Percentiles rank a stretch among this genome's conserved stretches.
Conservation (phyloP, 305 asterid species). For the Euphrasia arctica region DNA sequence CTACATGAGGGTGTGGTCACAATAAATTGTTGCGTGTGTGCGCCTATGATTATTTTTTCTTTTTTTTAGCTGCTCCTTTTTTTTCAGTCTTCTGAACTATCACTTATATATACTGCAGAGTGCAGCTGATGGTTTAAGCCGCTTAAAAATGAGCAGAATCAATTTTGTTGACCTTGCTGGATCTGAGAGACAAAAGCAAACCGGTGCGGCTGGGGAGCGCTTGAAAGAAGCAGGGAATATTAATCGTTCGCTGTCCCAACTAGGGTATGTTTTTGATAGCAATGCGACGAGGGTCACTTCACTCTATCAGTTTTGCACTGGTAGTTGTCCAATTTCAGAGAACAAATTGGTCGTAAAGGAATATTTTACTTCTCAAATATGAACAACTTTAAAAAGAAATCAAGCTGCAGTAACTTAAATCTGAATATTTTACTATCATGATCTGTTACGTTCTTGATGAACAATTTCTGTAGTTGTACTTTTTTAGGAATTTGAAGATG, state of each 20-base stretch:
- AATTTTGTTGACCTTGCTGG: slow-evolving; percentile 99
- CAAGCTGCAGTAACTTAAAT: slow-evolving; percentile 15
- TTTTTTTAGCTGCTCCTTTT: slow-evolving; percentile 11
- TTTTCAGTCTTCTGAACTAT: slow-evolving; percentile 22
- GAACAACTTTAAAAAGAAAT: background rate
- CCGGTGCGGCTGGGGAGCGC: slow-evolving; percentile 99
- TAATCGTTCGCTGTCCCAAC: slow-evolving; percentile 96
- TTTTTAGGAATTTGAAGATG: slow-evolving; percentile 9
- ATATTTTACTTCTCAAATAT: slow-evolving; percentile 20
- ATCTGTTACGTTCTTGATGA: slow-evolving; percentile 10
- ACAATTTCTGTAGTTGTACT: background rate
- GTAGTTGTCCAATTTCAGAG: slow-evolving; percentile 13
- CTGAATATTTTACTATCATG: slow-evolving; percentile 8
- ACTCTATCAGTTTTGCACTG: slow-evolving; percentile 2
- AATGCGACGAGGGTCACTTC: no score
- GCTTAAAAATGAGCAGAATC: slow-evolving; percentile 81
- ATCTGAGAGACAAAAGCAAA: slow-evolving; percentile 96
- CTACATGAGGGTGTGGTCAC: slow-evolving; percentile 13
- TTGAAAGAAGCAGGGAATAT: slow-evolving; percentile 99
- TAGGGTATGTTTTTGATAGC: slow-evolving; percentile 55
- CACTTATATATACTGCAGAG: slow-evolving; percentile 50
- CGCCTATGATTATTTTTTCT: background rate
- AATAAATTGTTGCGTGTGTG: background rate
- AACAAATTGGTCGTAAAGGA: slow-evolving; percentile 1
- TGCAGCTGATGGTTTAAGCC: slow-evolving; percentile 75